Evolutionary conservation across 495 filamentous ascomycete species (phyloP), one percentile per base, ranked within the genome.

Genomic region (Aspergillus bridgeri): DNA sequence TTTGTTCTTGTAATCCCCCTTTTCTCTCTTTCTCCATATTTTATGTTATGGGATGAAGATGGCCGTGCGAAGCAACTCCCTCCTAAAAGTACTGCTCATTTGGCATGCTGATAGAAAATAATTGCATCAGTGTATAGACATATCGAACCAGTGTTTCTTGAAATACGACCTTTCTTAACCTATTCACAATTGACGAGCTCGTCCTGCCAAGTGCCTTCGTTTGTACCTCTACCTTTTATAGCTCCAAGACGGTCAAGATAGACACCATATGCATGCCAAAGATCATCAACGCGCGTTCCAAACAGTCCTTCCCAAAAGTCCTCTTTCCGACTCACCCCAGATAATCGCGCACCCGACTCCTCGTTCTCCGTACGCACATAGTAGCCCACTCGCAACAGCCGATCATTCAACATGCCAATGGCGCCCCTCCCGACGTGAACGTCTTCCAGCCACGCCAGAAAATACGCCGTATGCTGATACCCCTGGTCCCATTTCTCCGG

Each of bases 381-480:
- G 33, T 75, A 79, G 20, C 76, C 76, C 45, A 73, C 75, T 43
- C 84, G 76, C 62, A 94, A 68, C 51, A 83, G 75, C 59, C 71
- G 66, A 64, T 87, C 88, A 74, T 96, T 96, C 24, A 96, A 62
- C 65, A 76, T 77, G 29, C 81, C 81, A n/a, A 96, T 81, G 2
- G 84, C 87, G 5, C 90, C 91, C 46, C 65, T 63, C 0, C 91
- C 92, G 66, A 86, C 89, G 83, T 52, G 90, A 70, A 76, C 87
- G 90, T 75, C 69, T 61, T 81, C 79, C 50, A 82, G 58, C 79
- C 79, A 82, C 43, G 94, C 84, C 51, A 98, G 72, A 66, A 98
- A 98, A 69, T 89, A 98, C 5, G 85, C 94, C 19, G 94, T 98
- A 63, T 88, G 82, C 78, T 96, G 86, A 75, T 98, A 98, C 7